A percentile compares a stretch with the other conserved stretches of the same genome.
Conservation (phyloP, 305 asterid genomes). For the Rubia peregrina region DNA sequence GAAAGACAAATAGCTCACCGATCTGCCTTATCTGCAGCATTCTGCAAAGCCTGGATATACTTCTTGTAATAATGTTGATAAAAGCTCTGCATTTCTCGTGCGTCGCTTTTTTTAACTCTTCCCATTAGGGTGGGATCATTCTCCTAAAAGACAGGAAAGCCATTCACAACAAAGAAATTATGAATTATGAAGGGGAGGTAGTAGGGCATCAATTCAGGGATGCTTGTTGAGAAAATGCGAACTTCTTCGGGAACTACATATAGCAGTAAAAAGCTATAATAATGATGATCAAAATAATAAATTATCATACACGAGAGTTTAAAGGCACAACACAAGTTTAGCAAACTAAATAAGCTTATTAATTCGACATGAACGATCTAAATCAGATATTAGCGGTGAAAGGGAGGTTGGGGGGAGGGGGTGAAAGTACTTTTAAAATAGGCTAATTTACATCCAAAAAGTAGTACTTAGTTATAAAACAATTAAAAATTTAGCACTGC, state of each 20-base stretch:
- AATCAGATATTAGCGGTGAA: neutral
- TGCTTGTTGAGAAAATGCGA: neutral
- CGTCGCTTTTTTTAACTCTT: conserved; percentile 97
- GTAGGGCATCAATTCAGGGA: conserved; percentile 1
- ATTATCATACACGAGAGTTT: neutral
- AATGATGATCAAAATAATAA: neutral
- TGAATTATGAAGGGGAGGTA: neutral
- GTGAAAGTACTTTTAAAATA: neutral
- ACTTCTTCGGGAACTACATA: neutral
- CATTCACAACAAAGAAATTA: conserved; percentile 1
- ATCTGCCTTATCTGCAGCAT: conserved; percentile 91
- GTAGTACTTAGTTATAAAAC: neutral
- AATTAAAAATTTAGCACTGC: neutral
- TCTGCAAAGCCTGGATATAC: conserved; percentile 96
- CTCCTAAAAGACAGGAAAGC: conserved; percentile 46
- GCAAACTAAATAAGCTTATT: neutral
- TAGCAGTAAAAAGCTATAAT: neutral
- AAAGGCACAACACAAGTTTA: neutral
- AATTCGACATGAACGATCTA: neutral
- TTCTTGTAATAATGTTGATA: conserved; percentile 96
- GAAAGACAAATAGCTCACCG: conserved; percentile 49
- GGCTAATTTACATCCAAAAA: neutral
- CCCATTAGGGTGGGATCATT: conserved; percentile 96
- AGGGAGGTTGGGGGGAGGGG: too few relatives aligned
- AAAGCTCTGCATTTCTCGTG: conserved; percentile 99